These are phyloP conservation scores for Solanum ossicruentum DNA, from an alignment of 257 asterid species.

Conservation along the genomic window DNA sequence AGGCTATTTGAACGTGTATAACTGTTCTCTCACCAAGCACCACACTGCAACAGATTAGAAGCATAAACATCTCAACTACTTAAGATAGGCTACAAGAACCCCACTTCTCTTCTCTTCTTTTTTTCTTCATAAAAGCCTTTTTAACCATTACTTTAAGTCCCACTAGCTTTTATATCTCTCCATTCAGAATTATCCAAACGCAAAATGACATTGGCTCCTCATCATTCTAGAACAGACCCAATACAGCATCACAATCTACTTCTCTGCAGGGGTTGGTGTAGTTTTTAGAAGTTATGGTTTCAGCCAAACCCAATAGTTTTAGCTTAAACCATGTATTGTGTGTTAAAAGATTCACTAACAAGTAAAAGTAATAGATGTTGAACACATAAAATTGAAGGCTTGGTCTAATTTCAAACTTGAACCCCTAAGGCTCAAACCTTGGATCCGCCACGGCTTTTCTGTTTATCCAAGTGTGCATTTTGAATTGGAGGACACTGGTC, in stretches of 20 bases:
- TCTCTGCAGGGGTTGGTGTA: background rate
- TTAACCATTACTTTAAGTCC: background rate
- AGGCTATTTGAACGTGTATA: background rate
- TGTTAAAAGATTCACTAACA: background rate
- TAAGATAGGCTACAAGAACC: background rate
- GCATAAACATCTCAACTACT: background rate
- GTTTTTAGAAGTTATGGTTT: background rate
- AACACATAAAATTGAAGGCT: background rate
- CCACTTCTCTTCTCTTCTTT: background rate
- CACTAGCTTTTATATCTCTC: background rate
- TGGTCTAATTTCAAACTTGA: background rate
- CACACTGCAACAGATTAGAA: background rate
- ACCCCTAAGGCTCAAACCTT: background rate
- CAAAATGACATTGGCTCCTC: background rate
- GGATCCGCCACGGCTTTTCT: background rate
- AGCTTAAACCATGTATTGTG: background rate
- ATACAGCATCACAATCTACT: background rate
- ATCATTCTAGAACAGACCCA: background rate
- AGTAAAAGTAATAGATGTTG: background rate
- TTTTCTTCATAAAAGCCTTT: background rate
- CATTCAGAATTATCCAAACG: background rate
- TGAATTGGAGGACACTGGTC: background rate
- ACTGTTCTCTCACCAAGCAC: background rate
- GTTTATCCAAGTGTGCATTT: background rate
- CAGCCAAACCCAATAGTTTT: background rate